phyloP scores from a whole-genome alignment of 306 rosid genomes.

The Vigna trinervia region DNA sequence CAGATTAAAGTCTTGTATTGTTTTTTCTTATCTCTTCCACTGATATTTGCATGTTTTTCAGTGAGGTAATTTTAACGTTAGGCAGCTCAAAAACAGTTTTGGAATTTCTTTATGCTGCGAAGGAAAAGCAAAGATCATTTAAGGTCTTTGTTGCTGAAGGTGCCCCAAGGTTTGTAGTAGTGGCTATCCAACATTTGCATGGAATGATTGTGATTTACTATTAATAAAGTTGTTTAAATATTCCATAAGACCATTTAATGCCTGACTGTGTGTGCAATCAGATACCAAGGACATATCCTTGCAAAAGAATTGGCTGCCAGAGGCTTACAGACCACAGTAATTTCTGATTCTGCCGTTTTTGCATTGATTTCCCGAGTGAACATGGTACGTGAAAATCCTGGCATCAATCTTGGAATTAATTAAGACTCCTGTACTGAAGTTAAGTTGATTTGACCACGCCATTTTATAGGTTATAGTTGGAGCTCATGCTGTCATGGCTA shows the following conservation, averaged over 20 bases:
- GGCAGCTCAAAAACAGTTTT: conserved; percentile 98
- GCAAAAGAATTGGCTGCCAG: conserved; percentile 80
- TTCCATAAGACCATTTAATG: conserved; percentile 18
- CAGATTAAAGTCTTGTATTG: not conserved
- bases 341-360: conserved; percentile 86
- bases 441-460: conserved; percentile 35
- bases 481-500: conserved; percentile 99
- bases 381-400: conserved; percentile 67
- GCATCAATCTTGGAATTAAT: conserved; percentile 9
- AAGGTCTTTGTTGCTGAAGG: conserved; percentile 97
- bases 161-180: conserved; percentile 87
- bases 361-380: conserved; percentile 92
- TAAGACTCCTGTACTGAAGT: conserved; percentile 25
- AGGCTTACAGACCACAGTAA: conserved; percentile 82
- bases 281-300: conserved; percentile 92
- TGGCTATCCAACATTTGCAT: conserved; percentile 33
- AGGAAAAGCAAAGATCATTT: conserved; percentile 95
- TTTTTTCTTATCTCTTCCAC: conserved; percentile 35
- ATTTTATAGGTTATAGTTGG: conserved; percentile 91
- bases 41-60: conserved; percentile 48
- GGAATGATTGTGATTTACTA: not conserved
- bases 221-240: conserved; percentile 33
- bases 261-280: conserved; percentile 40
- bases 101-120: conserved; percentile 96
- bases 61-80: conserved; percentile 97